Base-by-base conservation (phyloP, 1,284 basidiomycete species). In the Kalmanozyma brasiliensis region DNA sequence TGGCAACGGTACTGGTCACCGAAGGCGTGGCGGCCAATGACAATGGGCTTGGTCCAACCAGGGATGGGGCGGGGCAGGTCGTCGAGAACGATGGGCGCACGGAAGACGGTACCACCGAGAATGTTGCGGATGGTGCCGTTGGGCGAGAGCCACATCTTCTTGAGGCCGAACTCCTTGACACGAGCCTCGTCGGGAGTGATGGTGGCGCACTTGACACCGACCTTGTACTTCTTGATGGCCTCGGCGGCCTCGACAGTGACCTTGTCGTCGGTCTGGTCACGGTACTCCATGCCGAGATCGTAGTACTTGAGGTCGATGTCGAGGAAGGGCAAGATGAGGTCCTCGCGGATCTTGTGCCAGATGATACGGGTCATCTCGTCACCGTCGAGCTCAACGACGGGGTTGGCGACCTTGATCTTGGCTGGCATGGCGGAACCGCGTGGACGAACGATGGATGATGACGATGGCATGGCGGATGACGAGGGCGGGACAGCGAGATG, bases 281-380 rank as follows among this genome's bases (percentile, higher is more conserved):
- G 90, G 84, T 90, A 86, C 85, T 94, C 92, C 77, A 98, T 88
- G 30, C 94, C 94, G 40, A 98, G 87, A 84, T 98, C 95, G 84
- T 89, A 98, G 86, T 98, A 98, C 85, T 98, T 98, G 87, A 98
- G 92, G 80, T 98, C 92, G 37, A 98, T 86, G 85, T 94, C 88
- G 52, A 98, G 86, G 84, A 94, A 97, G 9, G 95, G 95, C 48
- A 97, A 86, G 79, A 98, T 95, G 78, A 98, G 89, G 91, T 97
- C 92, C 79, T 97, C 91, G 57, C 93, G 88, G 83, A 98, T 97
- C 87, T 95, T 96, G 87, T 96, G 93, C 94, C 94, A 97, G 83
- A 97, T 80, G 65, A 80, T 78, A 19, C 78, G 77, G 8, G 73
- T 80, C 80, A 82, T 82, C 62, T 82, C 80, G 58, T 82, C 80